Evolutionary conservation across 2,329 filamentous ascomycete genomes (phyloP).

Genomic region (Aspergillus fischeri): DNA sequence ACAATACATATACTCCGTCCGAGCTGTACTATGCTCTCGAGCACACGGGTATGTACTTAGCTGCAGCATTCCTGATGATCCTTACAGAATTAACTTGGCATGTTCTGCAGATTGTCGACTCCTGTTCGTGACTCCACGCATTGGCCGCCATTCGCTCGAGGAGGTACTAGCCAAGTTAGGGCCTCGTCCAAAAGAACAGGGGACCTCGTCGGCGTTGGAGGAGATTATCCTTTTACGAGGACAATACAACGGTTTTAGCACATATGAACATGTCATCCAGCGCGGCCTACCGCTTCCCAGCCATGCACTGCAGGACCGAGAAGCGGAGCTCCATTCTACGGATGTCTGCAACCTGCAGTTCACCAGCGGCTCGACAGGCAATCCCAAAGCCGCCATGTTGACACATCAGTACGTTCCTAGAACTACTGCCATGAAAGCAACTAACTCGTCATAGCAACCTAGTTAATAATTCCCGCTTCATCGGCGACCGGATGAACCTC

Average conservation of each 20-base stretch:
- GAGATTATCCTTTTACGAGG: slow-evolving; percentile 61
- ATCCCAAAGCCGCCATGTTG: slow-evolving; percentile 70
- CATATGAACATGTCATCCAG: slow-evolving; percentile 57
- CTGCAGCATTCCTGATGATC: not conserved
- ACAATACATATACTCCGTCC: slow-evolving; percentile 74
- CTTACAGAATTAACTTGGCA: not conserved
- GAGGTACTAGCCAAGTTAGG: slow-evolving; percentile 55
- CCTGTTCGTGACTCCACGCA: slow-evolving; percentile 67
- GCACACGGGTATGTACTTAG: slow-evolving; percentile 56
- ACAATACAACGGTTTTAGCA: slow-evolving; percentile 51
- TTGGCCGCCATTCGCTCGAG: slow-evolving; percentile 62
- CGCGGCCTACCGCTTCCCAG: slow-evolving; percentile 49
- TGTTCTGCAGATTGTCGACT: slow-evolving; percentile 59
- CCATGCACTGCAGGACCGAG: slow-evolving; percentile 50
- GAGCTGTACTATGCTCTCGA: slow-evolving; percentile 68
- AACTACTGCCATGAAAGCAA: too few relatives aligned
- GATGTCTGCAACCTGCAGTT: slow-evolving; percentile 72
- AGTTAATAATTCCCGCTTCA: slow-evolving; percentile 64
- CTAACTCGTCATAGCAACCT: slow-evolving; percentile 28
- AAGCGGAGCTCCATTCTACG: slow-evolving; percentile 56
- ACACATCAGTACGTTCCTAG: slow-evolving; percentile 57
- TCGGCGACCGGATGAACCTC: slow-evolving; percentile 70
- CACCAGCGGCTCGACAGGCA: slow-evolving; percentile 69
- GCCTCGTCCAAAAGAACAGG: slow-evolving; percentile 24
- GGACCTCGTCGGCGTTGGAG: slow-evolving; percentile 36